Conservation (phyloP, 2,329 filamentous ascomycete species). For the Elsinoe australis region DNA sequence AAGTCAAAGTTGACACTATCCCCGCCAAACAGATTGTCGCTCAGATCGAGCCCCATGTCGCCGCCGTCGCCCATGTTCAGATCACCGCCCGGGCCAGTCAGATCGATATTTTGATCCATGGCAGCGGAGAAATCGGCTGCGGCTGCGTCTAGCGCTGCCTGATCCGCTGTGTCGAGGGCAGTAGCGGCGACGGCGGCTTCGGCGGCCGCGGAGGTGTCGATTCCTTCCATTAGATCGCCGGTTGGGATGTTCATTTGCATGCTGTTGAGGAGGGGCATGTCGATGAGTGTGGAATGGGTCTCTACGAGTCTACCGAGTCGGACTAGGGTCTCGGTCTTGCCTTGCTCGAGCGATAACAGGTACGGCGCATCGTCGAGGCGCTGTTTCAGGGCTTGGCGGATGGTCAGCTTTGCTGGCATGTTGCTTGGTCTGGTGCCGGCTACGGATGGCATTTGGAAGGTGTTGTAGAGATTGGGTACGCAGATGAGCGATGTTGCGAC, state of each 20-base stretch:
- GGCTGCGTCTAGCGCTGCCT: slow-evolving; percentile 2
- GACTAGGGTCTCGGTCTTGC: slow-evolving; percentile 45
- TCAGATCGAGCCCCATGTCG: slow-evolving; percentile 13
- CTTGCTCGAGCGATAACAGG: slow-evolving; percentile 51
- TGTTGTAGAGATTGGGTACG: slow-evolving; percentile 46
- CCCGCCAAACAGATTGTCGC: slow-evolving; percentile 18
- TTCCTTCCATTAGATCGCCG: slow-evolving; percentile 31
- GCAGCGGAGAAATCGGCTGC: slow-evolving; percentile 6
- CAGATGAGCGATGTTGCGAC: slow-evolving; percentile 62
- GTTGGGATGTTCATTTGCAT: slow-evolving; percentile 25
- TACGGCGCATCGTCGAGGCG: slow-evolving; percentile 46
- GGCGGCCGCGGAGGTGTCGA: slow-evolving; percentile 25
- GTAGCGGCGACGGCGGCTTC: slow-evolving; percentile 17
- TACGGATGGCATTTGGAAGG: slow-evolving; percentile 27
- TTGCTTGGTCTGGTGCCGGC: slow-evolving; percentile 30
- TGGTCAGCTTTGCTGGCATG: slow-evolving; percentile 6
- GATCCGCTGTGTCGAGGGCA: background rate
- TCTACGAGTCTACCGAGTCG: slow-evolving; percentile 29
- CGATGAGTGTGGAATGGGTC: slow-evolving; percentile 35
- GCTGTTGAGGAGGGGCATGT: slow-evolving; percentile 51
- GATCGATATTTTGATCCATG: slow-evolving; percentile 18
- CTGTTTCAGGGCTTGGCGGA: slow-evolving; percentile 33
- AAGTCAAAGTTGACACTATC: slow-evolving; percentile 24
- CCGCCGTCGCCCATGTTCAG: slow-evolving; percentile 17
- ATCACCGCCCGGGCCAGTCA: slow-evolving; percentile 24